phyloP scores from a whole-genome alignment of 2,329 filamentous ascomycete genomes.

The Ramularia collo-cygni region DNA sequence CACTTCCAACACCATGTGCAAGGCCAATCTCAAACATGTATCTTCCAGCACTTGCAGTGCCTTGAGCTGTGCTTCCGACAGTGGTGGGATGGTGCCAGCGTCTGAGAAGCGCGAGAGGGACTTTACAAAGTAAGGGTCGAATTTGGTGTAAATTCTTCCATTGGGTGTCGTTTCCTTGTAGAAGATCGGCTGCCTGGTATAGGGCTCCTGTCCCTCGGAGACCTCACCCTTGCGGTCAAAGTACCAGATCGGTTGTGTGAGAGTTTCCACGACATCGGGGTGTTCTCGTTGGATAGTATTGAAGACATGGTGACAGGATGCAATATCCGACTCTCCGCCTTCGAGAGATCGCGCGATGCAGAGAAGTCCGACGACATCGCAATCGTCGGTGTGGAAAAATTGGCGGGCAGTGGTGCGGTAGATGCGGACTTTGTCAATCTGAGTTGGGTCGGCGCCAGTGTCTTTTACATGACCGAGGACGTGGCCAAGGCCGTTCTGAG shows the following conservation, averaged over 20 bases:
- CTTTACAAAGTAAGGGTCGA: slow-evolving; percentile 82
- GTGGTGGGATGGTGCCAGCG: slow-evolving; percentile 62
- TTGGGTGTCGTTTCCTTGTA: slow-evolving; percentile 66
- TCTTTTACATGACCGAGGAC: slow-evolving; percentile 87
- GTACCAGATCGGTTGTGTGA: slow-evolving; percentile 79
- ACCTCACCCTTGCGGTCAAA: slow-evolving; percentile 87
- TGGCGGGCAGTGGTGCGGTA: slow-evolving; percentile 77
- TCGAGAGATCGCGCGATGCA: slow-evolving; percentile 72
- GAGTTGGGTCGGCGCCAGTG: slow-evolving; percentile 69
- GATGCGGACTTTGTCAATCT: slow-evolving; percentile 82
- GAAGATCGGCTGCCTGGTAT: slow-evolving; percentile 46
- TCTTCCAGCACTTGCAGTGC: slow-evolving; percentile 67
- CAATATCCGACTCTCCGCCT: slow-evolving; percentile 78
- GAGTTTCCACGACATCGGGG: slow-evolving; percentile 68
- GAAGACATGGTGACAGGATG: slow-evolving; percentile 72
- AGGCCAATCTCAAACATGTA: slow-evolving; percentile 62
- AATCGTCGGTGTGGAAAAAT: slow-evolving; percentile 80
- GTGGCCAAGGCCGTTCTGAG: slow-evolving; percentile 77
- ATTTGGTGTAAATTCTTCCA: slow-evolving; percentile 71
- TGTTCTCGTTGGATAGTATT: slow-evolving; percentile 68
- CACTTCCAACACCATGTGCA: slow-evolving; percentile 81
- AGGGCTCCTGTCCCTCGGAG: slow-evolving; percentile 60
- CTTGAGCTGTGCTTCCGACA: slow-evolving; percentile 61
- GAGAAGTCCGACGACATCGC: slow-evolving; percentile 74
- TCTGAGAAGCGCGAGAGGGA: slow-evolving; percentile 67